A percentile compares a stretch with the other conserved stretches of the same genome.
phyloP scores from a whole-genome alignment of 495 filamentous ascomycete species.

The Podospora pseudopauciseta region DNA sequence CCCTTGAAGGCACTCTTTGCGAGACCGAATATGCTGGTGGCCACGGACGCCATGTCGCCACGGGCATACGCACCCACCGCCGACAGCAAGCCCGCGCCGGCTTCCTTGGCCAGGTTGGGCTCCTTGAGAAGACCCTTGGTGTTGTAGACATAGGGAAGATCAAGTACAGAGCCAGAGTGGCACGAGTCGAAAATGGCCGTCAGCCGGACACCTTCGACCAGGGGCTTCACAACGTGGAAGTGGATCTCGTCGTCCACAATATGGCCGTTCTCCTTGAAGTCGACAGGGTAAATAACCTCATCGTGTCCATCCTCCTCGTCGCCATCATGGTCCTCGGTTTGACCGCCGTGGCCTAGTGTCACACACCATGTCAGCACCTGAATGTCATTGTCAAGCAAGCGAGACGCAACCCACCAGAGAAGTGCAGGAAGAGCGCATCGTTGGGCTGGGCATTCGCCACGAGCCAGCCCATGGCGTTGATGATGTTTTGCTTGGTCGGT shows the following conservation, averaged over 20 bases:
- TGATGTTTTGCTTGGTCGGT: conserved; percentile 50
- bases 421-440: conserved; percentile 50
- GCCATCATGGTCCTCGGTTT: conserved; percentile 48
- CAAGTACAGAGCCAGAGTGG: conserved; percentile 93
- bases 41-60: conserved; percentile 77
- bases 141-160: conserved; percentile 94
- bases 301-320: conserved; percentile 94
- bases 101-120: conserved; percentile 95
- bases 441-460: conserved; percentile 44
- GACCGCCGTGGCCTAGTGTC: conserved; percentile 43
- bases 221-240: conserved; percentile 74
- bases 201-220: conserved; percentile 81
- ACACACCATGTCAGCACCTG: background rate
- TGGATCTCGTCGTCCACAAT: conserved; percentile 98
- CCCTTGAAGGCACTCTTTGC: conserved; percentile 86
- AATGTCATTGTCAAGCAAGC: conserved; percentile 3
- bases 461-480: conserved; percentile 49
- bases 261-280: conserved; percentile 82
- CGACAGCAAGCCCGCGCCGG: conserved; percentile 80
- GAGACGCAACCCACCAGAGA: conserved; percentile 56
- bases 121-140: conserved; percentile 95
- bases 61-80: conserved; percentile 79
- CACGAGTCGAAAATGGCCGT: conserved; percentile 98
- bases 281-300: conserved; percentile 95
- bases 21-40: conserved; percentile 68